Conservation (phyloP, 192 early-diverging fungal species). For the Mortierella antarctica region DNA sequence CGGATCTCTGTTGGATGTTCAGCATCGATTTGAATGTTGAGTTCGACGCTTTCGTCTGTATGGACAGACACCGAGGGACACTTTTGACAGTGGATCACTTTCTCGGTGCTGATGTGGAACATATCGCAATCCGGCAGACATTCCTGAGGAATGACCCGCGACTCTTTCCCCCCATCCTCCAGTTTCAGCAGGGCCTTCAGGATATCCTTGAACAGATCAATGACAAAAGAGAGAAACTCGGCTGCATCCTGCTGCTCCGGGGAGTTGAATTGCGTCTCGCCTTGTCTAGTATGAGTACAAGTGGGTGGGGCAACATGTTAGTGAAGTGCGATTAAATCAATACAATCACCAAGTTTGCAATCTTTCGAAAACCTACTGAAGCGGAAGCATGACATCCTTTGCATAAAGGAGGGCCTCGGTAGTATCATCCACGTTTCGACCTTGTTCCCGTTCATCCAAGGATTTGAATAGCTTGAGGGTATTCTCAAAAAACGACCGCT, state of each 20-base stretch:
- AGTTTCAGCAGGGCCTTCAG: conserved; percentile 8
- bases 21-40: conserved; percentile 44
- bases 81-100: conserved; percentile 29
- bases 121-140: conserved; percentile 39
- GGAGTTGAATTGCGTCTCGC: conserved; percentile 35
- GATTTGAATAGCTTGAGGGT: background rate
- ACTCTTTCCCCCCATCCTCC: background rate
- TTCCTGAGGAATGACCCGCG: background rate
- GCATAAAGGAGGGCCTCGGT: conserved; percentile 13
- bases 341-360: background rate
- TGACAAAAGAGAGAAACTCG: conserved; percentile 37
- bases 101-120: conserved; percentile 31
- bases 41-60: conserved; percentile 23
- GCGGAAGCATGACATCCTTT: conserved; percentile 23
- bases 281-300: conserved; percentile 1
- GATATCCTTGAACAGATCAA: conserved; percentile 39
- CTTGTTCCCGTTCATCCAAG: conserved; percentile 10
- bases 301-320: background rate
- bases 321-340: background rate
- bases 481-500: conserved; percentile 20
- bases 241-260: conserved; percentile 46
- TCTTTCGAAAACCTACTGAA: conserved; percentile 13
- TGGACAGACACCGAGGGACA: conserved; percentile 21
- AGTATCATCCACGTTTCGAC: background rate
- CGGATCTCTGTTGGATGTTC: conserved; percentile 30